Conservation (phyloP, 352 stramenopile species). For the Phytophthora megakarya region DNA sequence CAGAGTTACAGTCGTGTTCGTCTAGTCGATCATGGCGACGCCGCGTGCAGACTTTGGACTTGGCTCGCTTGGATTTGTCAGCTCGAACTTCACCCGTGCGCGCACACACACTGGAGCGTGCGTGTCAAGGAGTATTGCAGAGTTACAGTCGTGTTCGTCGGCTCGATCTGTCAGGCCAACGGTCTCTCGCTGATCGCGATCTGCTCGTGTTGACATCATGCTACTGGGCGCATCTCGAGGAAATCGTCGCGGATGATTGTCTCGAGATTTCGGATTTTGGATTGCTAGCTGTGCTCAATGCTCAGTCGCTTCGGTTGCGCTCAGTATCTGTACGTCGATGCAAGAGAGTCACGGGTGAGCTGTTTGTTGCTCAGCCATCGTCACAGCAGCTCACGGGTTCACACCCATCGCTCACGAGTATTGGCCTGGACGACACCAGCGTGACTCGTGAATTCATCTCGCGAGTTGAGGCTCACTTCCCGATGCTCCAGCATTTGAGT, state of each 20-base stretch:
- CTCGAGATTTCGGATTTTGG: constrained; percentile 82
- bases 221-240: constrained; percentile 79
- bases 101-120: constrained; percentile 56
- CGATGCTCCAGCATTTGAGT: constrained; percentile 60
- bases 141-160: constrained; percentile 67
- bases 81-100: constrained; percentile 47
- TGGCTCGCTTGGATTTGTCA: constrained; percentile 77
- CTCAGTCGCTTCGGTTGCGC: constrained; percentile 69
- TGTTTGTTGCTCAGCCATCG: constrained; percentile 36
- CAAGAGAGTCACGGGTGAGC: constrained; percentile 70
- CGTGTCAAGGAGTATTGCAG: constrained; percentile 63
- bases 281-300: constrained; percentile 80
- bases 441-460: constrained; percentile 51
- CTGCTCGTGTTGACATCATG: constrained; percentile 80
- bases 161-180: constrained; percentile 77
- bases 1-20: constrained; percentile 72
- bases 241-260: constrained; percentile 72
- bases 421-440: constrained; percentile 77
- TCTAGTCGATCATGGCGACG: constrained; percentile 58
- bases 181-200: constrained; percentile 66
- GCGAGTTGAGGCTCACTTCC: constrained; percentile 60
- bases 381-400: constrained; percentile 44
- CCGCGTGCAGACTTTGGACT: constrained; percentile 69
- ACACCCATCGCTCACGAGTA: constrained; percentile 55
- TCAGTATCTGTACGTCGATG: constrained; percentile 77